A percentile compares a stretch with the other conserved stretches of the same genome.
phyloP scores from a whole-genome alignment of 2,329 filamentous ascomycete species.

The Ceratocystis colombiana region DNA sequence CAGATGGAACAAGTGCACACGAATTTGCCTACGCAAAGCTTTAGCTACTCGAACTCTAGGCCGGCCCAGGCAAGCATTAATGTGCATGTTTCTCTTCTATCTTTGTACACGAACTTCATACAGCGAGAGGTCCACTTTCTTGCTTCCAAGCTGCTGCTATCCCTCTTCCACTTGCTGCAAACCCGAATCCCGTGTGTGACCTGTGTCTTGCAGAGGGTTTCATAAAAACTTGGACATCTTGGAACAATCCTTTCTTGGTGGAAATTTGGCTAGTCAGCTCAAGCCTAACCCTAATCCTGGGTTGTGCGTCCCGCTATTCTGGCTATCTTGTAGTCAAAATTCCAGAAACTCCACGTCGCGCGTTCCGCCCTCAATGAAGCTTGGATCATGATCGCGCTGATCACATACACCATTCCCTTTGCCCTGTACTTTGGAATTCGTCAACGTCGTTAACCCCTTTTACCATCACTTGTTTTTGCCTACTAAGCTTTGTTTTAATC shows the following conservation, averaged over 20 bases:
- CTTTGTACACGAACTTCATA: no score
- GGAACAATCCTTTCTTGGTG: no score
- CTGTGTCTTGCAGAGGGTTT: no score
- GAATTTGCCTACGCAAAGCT: not conserved
- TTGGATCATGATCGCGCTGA: conserved; percentile 9
- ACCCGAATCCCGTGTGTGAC: no score
- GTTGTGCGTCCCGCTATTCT: not conserved
- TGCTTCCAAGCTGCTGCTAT: no score
- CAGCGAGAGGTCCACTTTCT: no score
- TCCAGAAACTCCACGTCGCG: conserved; percentile 22
- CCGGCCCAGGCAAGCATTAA: not conserved
- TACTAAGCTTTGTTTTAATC: not conserved
- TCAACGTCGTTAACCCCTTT: not conserved
- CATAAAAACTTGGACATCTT: no score
- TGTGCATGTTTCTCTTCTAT: no score
- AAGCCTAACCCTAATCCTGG: not conserved
- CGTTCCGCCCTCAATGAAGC: conserved; percentile 1
- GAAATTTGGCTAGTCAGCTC: no score
- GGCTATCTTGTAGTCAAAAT: conserved; percentile 7
- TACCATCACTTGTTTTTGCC: not conserved
- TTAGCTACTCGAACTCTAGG: not conserved
- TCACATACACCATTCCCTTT: not conserved
- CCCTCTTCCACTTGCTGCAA: no score
- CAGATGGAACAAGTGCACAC: not conserved
- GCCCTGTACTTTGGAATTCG: not conserved